Conservation (phyloP, 805 yeast species). For the Nakazawaea laoshanensis region DNA sequence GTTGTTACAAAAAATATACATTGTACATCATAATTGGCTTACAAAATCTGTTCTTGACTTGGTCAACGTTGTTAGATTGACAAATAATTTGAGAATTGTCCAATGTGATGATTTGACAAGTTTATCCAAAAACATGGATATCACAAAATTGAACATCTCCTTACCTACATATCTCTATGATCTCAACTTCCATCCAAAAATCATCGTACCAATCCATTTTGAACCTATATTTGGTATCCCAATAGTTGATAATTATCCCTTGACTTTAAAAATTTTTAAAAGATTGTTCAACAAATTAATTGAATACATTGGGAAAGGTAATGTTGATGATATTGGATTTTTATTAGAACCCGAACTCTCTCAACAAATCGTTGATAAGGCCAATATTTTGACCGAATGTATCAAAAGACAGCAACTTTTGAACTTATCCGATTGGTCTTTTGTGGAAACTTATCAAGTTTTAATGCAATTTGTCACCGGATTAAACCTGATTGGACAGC, state of each 20-base stretch:
- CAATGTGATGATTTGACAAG: slow-evolving; percentile 27
- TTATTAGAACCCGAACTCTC: slow-evolving; percentile 1
- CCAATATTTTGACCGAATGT: slow-evolving; percentile 38
- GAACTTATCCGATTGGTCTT: slow-evolving; percentile 48
- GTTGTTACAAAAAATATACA: slow-evolving; percentile 51
- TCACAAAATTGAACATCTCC: slow-evolving; percentile 69
- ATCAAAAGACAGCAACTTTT: slow-evolving; percentile 37
- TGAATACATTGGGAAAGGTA: slow-evolving; percentile 16
- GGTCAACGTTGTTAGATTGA: slow-evolving; percentile 42
- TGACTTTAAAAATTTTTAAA: slow-evolving; percentile 21
- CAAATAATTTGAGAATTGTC: slow-evolving; percentile 13
- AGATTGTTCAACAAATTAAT: slow-evolving; percentile 24
- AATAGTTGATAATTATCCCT: slow-evolving; percentile 14
- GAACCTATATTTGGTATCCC: slow-evolving; percentile 22
- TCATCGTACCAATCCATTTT: slow-evolving; percentile 39
- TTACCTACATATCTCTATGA: slow-evolving; percentile 68
- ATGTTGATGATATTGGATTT: slow-evolving; percentile 1
- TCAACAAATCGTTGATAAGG: slow-evolving; percentile 14
- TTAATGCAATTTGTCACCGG: slow-evolving; percentile 18
- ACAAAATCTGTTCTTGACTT: slow-evolving; percentile 70
- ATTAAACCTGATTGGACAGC: slow-evolving; percentile 20
- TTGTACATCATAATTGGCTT: slow-evolving; percentile 91
- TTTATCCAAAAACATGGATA: slow-evolving; percentile 50
- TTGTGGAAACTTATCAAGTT: slow-evolving; percentile 26
- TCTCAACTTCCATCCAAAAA: slow-evolving; percentile 37